Conservation (phyloP, 208 protist species). For the Leishmania tropica region DNA sequence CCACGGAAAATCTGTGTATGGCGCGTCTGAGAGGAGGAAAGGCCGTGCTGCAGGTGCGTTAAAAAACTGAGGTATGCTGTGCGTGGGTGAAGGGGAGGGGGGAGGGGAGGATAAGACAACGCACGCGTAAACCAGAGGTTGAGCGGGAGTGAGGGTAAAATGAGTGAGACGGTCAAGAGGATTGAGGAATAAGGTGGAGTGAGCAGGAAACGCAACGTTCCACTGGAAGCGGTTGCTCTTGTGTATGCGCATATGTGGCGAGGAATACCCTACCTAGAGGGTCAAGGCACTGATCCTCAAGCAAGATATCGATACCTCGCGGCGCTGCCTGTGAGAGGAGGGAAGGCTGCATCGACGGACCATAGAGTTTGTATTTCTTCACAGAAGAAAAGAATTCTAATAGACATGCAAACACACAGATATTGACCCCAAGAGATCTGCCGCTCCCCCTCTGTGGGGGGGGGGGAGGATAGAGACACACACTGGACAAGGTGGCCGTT, state of each 20-base stretch:
- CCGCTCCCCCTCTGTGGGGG: too few relatives aligned
- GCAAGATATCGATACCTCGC: neutral
- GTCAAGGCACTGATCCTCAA: neutral
- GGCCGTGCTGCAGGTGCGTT: neutral
- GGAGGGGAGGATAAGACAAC: neutral
- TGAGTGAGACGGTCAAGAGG: neutral
- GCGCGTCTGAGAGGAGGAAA: neutral
- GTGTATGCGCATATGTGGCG: neutral
- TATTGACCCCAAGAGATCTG: neutral
- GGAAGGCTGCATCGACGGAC: neutral
- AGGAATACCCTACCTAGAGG: neutral
- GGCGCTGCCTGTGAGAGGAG: neutral
- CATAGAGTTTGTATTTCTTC: neutral
- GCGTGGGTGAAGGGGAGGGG: neutral
- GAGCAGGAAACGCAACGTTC: neutral
- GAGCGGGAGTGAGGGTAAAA: neutral
- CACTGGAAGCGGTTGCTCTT: neutral
- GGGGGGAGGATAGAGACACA: neutral
- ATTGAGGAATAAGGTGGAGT: neutral
- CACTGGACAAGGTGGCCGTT: neutral
- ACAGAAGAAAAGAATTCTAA: neutral
- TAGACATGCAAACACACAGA: slow-evolving; percentile 10
- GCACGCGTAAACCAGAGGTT: neutral
- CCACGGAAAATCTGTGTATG: neutral
- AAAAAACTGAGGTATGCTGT: neutral